A percentile compares a stretch with the other conserved stretches of the same genome.
Conservation (phyloP, 805 yeast species). For the Ogataea angusta region DNA sequence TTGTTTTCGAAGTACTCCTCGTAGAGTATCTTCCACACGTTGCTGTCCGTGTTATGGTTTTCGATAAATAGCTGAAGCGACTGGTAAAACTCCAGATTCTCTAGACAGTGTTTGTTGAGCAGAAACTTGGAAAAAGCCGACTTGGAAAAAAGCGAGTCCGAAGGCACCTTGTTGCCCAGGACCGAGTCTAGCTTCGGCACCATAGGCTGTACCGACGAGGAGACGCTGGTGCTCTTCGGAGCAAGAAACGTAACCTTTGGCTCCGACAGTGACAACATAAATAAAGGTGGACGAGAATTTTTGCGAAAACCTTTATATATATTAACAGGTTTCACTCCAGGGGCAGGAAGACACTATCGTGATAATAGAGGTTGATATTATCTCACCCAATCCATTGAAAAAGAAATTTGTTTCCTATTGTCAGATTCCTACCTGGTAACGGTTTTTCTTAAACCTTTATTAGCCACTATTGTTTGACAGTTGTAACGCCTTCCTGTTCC, state of each 20-base stretch:
- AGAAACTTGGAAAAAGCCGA: slow-evolving; percentile 29
- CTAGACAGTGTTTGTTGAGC: slow-evolving; percentile 32
- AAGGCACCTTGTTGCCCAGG: slow-evolving; percentile 24
- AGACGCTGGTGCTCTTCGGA: neutral
- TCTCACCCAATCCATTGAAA: neutral
- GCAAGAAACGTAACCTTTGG: neutral
- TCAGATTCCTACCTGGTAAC: slow-evolving; percentile 1
- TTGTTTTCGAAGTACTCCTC: slow-evolving; percentile 27
- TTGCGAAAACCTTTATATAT: slow-evolving; percentile 2
- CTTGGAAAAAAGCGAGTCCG: slow-evolving; percentile 23
- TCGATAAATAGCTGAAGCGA: slow-evolving; percentile 23
- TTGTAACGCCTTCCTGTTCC: neutral
- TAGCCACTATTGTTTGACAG: neutral
- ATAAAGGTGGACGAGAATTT: neutral
- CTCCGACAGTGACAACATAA: slow-evolving; percentile 4
- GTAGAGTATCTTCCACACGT: slow-evolving; percentile 29
- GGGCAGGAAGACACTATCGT: slow-evolving; percentile 6
- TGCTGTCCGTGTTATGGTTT: slow-evolving; percentile 10
- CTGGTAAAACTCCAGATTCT: slow-evolving; percentile 34
- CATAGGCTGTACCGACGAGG: slow-evolving; percentile 1
- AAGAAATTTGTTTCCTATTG: slow-evolving; percentile 2
- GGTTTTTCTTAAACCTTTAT: neutral
- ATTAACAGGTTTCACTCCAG: slow-evolving; percentile 10
- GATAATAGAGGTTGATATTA: slow-evolving; percentile 1
- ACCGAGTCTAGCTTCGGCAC: slow-evolving; percentile 31